Evolutionary conservation across 1,284 basidiomycete species (phyloP).

Genomic region (Pyrrhoderma lamaoense): DNA sequence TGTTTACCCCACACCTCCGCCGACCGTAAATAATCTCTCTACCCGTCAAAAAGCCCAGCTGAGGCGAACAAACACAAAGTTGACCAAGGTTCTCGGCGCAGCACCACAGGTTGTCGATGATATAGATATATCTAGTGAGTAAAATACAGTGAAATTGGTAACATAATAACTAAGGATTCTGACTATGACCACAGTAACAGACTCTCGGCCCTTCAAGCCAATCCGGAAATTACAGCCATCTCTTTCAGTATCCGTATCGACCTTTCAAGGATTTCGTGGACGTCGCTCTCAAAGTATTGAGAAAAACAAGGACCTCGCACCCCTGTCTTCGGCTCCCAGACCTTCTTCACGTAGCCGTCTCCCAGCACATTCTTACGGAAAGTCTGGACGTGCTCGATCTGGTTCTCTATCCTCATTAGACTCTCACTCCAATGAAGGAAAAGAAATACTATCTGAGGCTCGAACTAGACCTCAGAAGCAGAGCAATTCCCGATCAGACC

Average conservation of each 20-base stretch:
- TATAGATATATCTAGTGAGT: not conserved
- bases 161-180: too few relatives aligned
- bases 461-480: conserved; percentile 1
- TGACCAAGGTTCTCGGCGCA: conserved; percentile 13
- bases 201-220: too few relatives aligned
- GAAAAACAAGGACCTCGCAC: conserved; percentile 9
- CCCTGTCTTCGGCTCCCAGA: conserved; percentile 10
- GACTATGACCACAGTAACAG: too few relatives aligned
- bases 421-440: not conserved
- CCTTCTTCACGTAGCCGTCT: not conserved
- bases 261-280: not conserved
- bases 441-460: not conserved
- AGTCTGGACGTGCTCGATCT: not conserved
- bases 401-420: conserved; percentile 3
- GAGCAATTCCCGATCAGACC: not conserved
- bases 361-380: not conserved
- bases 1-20: conserved; percentile 13
- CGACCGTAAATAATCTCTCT: conserved; percentile 13
- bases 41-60: conserved; percentile 14
- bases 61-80: conserved; percentile 10
- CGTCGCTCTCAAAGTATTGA: not conserved
- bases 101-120: conserved; percentile 16
- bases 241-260: conserved; percentile 6
- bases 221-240: conserved; percentile 7
- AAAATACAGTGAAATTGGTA: too few relatives aligned